These are phyloP conservation scores for Aphanocladium album DNA, from an alignment of 2,329 filamentous ascomycete species.

Conservation along the genomic window DNA sequence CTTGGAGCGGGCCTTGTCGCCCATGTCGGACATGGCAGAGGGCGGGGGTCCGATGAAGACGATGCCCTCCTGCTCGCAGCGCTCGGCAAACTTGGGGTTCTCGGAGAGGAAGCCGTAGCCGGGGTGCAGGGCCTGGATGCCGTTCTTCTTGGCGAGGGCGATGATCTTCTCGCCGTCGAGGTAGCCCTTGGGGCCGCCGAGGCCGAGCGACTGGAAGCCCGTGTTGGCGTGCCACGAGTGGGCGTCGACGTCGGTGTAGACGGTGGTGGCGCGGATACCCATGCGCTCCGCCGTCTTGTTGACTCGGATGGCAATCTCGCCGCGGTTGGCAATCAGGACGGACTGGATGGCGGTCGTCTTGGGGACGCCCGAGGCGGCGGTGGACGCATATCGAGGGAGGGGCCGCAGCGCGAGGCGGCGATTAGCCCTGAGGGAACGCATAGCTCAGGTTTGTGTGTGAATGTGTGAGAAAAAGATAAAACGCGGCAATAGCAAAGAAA, in stretches of 20 bases:
- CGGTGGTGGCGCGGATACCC: conserved; percentile 86
- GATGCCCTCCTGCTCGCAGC: conserved; percentile 83
- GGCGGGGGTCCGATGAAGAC: conserved; percentile 91
- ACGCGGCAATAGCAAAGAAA: not conserved
- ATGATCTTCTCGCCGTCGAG: conserved; percentile 93
- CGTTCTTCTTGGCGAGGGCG: conserved; percentile 74
- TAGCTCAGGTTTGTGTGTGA: conserved; percentile 25
- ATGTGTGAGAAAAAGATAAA: not conserved
- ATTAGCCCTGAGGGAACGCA: conserved; percentile 52
- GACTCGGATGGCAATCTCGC: conserved; percentile 93
- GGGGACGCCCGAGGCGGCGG: conserved; percentile 29
- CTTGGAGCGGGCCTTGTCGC: conserved; percentile 88
- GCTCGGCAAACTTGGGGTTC: conserved; percentile 83
- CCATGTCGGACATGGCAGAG: conserved; percentile 81
- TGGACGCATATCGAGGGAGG: conserved; percentile 34
- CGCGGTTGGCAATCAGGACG: conserved; percentile 92
- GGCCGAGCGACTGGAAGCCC: conserved; percentile 75
- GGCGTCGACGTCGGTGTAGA: conserved; percentile 91
- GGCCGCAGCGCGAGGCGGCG: conserved; percentile 44
- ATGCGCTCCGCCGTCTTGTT: conserved; percentile 81
- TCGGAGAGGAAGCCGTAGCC: conserved; percentile 96
- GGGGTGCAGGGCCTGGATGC: conserved; percentile 88
- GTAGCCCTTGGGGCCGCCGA: conserved; percentile 80
- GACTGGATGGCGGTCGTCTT: conserved; percentile 57
- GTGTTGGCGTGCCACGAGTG: conserved; percentile 81